phyloP scores from a whole-genome alignment of 1,139 yeast species.

The Saccharomyces hybrid region DNA sequence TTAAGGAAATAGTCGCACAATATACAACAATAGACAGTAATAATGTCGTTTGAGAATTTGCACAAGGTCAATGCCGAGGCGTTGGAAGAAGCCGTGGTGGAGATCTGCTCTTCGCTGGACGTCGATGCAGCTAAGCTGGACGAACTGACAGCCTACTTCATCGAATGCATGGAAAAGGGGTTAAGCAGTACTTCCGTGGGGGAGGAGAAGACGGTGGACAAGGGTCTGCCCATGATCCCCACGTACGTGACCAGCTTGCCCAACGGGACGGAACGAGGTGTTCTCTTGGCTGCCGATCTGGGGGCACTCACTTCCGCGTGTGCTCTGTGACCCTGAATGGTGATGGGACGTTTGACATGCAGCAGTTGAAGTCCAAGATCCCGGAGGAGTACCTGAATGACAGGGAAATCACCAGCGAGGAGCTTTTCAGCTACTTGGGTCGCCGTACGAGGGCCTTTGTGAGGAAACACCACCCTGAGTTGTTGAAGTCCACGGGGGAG shows the following conservation, averaged over 20 bases:
- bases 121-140: conserved; percentile 47
- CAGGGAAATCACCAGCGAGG: conserved; percentile 41
- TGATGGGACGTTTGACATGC: conserved; percentile 65
- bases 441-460: conserved; percentile 56
- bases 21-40: not conserved
- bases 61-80: conserved; percentile 22
- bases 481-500: conserved; percentile 8
- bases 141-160: conserved; percentile 56
- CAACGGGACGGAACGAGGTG: conserved; percentile 71
- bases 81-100: conserved; percentile 36
- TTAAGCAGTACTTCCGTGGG: conserved; percentile 40
- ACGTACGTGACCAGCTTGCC: conserved; percentile 76
- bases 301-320: conserved; percentile 85
- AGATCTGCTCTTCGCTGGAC: conserved; percentile 48
- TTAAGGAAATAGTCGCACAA: not conserved
- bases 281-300: conserved; percentile 71
- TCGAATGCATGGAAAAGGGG: conserved; percentile 57
- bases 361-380: conserved; percentile 66
- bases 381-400: conserved; percentile 59
- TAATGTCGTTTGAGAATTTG: conserved; percentile 28
- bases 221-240: conserved; percentile 79
- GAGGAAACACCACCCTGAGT: conserved; percentile 49
- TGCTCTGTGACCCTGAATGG: conserved; percentile 77
- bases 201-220: conserved; percentile 25
- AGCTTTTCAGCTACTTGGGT: conserved; percentile 69